Conservation (phyloP, 192 early-diverging fungal genomes). For the Podila horticola region DNA sequence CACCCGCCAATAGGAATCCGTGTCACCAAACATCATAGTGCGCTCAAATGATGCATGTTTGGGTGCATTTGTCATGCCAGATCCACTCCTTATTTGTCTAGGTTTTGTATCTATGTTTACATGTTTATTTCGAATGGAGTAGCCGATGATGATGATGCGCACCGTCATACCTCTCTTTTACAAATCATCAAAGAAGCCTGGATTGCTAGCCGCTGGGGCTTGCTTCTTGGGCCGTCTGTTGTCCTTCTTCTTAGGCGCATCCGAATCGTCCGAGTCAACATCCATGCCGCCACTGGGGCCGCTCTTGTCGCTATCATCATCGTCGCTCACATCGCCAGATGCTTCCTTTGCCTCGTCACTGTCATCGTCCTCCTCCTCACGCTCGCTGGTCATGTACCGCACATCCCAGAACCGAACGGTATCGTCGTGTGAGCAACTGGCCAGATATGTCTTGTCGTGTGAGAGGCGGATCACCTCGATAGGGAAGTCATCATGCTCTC, state of each 20-base stretch:
- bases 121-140: too few species aligned
- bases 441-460: constrained; percentile 79
- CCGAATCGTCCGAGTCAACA: constrained; percentile 51
- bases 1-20: too few species aligned
- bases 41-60: too few species aligned
- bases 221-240: constrained; percentile 38
- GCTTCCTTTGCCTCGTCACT: constrained; percentile 59
- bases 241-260: constrained; percentile 40
- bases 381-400: constrained; percentile 63
- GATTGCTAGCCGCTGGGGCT: constrained; percentile 22
- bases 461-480: constrained; percentile 85
- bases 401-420: constrained; percentile 91
- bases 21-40: too few species aligned
- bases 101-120: too few species aligned
- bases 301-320: constrained; percentile 36
- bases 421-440: constrained; percentile 88
- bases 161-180: neutral
- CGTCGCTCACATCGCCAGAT: constrained; percentile 56
- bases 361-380: constrained; percentile 56
- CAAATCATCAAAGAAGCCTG: constrained; percentile 45
- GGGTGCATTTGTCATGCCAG: too few species aligned
- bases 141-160: too few species aligned
- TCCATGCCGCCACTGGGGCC: constrained; percentile 30
- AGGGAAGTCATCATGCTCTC: constrained; percentile 90
- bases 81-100: too few species aligned